A percentile compares a stretch with the other conserved stretches of the same genome.
phyloP scores from a whole-genome alignment of 257 asterid species.

The Solanum clarkiae region DNA sequence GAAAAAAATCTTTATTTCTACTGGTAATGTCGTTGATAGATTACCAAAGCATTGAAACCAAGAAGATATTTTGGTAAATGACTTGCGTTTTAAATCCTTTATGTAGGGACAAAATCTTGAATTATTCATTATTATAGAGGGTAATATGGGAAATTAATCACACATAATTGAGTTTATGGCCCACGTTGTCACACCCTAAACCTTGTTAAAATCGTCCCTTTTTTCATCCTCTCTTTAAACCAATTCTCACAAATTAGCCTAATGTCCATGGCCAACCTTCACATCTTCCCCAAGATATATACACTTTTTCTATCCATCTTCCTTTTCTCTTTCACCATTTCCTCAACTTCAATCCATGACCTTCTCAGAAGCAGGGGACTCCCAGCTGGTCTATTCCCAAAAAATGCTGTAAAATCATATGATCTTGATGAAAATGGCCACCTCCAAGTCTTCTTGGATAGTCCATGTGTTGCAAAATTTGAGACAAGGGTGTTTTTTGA shows the following conservation, averaged over 20 bases:
- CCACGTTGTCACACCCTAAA: slow-evolving; percentile 27
- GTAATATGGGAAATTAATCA: neutral
- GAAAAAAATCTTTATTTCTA: neutral
- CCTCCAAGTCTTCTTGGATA: slow-evolving; percentile 49
- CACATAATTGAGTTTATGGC: slow-evolving; percentile 1
- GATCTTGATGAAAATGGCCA: slow-evolving; percentile 42
- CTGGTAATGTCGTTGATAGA: neutral
- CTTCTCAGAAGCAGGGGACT: slow-evolving; percentile 63
- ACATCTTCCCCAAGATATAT: neutral
- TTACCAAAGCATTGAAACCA: neutral
- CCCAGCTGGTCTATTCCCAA: slow-evolving; percentile 78
- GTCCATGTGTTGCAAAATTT: slow-evolving; percentile 70
- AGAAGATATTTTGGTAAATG: neutral
- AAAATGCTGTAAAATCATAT: slow-evolving; percentile 52
- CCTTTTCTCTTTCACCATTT: neutral
- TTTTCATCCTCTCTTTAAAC: neutral
- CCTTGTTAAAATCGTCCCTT: slow-evolving; percentile 17
- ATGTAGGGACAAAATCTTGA: neutral
- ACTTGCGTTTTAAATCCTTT: neutral
- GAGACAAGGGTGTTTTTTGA: slow-evolving; percentile 66
- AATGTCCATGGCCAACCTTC: slow-evolving; percentile 11
- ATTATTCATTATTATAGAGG: neutral
- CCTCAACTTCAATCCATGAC: slow-evolving; percentile 34
- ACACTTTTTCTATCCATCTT: slow-evolving; percentile 11
- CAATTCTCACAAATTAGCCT: neutral